These are phyloP conservation scores for Ogataea naganishii DNA, from an alignment of 805 yeast species.

Conservation along the genomic window DNA sequence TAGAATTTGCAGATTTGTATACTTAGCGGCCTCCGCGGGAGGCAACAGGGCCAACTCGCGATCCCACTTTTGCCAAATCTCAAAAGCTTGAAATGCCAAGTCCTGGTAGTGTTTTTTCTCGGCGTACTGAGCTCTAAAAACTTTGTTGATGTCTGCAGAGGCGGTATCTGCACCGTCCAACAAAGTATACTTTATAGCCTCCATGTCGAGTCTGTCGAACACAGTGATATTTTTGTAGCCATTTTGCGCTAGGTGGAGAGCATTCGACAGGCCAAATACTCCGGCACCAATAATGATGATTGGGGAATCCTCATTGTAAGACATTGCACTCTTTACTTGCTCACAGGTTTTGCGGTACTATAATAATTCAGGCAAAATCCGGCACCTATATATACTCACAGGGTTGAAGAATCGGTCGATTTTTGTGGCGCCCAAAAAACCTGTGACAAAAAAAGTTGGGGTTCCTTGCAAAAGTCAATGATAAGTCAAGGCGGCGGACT, in stretches of 20 bases:
- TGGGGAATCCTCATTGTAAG: no score
- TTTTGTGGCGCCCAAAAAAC: no score
- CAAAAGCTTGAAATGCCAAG: conserved; percentile 19
- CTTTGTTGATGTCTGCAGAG: conserved; percentile 30
- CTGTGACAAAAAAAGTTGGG: no score
- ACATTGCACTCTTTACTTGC: no score
- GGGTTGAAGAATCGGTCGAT: no score
- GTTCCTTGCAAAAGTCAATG: no score
- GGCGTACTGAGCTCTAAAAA: conserved; percentile 29
- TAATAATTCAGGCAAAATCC: no score
- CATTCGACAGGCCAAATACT: conserved; percentile 43
- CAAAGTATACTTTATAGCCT: conserved; percentile 18
- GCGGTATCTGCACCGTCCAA: conserved; percentile 31
- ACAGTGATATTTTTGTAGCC: conserved; percentile 30
- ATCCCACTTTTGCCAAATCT: conserved; percentile 17
- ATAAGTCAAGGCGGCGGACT: no score
- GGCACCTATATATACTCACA: no score
- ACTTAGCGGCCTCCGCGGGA: conserved; percentile 15
- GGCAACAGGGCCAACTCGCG: conserved; percentile 14
- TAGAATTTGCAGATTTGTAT: conserved; percentile 15
- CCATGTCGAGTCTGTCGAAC: conserved; percentile 27
- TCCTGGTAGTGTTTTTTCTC: conserved; percentile 26
- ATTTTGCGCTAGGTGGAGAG: conserved; percentile 28
- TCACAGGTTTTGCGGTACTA: no score
- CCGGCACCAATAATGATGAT: conserved; percentile 46